Conservation (phyloP, 2,329 filamentous ascomycete genomes). For the Fusarium avenaceum region DNA sequence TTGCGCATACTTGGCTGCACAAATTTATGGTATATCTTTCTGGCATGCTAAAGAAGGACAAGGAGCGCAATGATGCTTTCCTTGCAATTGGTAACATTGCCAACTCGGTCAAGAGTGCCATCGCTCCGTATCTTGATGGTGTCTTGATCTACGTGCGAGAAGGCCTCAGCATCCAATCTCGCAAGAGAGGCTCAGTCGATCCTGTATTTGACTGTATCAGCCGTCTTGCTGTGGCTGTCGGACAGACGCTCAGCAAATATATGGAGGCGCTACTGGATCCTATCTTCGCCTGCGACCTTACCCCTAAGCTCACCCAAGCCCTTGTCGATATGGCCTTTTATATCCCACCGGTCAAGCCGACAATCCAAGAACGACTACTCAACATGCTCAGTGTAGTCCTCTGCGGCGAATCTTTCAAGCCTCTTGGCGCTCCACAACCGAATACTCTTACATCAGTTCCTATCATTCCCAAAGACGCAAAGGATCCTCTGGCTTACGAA, state of each 20-base stretch:
- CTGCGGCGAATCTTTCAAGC: constrained; percentile 91
- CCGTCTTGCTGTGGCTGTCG: constrained; percentile 93
- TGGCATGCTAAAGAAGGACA: constrained; percentile 92
- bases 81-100: constrained; percentile 96
- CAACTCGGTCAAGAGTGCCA: constrained; percentile 94
- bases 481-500: constrained; percentile 85
- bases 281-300: constrained; percentile 96
- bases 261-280: constrained; percentile 96
- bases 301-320: constrained; percentile 92
- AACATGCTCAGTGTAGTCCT: constrained; percentile 96
- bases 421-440: constrained; percentile 86
- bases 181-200: constrained; percentile 73
- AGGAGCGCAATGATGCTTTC: constrained; percentile 94
- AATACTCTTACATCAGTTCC: constrained; percentile 86
- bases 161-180: constrained; percentile 84
- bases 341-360: constrained; percentile 92
- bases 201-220: constrained; percentile 98
- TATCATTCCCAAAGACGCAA: constrained; percentile 87
- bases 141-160: constrained; percentile 95
- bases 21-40: constrained; percentile 98
- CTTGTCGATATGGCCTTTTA: constrained; percentile 99
- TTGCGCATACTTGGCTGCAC: constrained; percentile 88
- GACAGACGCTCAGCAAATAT: constrained; percentile 97
- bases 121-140: constrained; percentile 93
- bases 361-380: constrained; percentile 91